These are phyloP conservation scores for Kluyveromyces starmeri DNA, from an alignment of 805 yeast genomes.

Conservation along the genomic window DNA sequence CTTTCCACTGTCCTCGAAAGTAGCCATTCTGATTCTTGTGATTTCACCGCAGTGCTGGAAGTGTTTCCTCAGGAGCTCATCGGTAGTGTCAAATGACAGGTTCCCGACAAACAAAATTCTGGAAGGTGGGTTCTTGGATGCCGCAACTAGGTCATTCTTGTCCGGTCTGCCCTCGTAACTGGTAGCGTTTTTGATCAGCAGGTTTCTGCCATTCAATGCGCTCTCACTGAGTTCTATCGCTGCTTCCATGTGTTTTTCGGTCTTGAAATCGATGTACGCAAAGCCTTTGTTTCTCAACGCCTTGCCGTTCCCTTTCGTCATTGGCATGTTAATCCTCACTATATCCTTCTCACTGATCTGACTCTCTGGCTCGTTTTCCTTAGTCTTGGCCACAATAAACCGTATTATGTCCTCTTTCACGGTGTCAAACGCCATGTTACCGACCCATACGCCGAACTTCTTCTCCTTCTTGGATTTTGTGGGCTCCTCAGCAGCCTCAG, in stretches of 20 bases:
- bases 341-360: slow-evolving; percentile 50
- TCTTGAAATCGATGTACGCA: slow-evolving; percentile 78
- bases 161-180: slow-evolving; percentile 86
- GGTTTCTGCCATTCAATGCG: slow-evolving; percentile 71
- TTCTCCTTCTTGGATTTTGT: slow-evolving; percentile 29
- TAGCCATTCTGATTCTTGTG: slow-evolving; percentile 81
- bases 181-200: slow-evolving; percentile 72
- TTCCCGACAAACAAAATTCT: slow-evolving; percentile 89
- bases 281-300: slow-evolving; percentile 64
- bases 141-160: slow-evolving; percentile 36
- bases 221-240: slow-evolving; percentile 65
- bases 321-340: slow-evolving; percentile 73
- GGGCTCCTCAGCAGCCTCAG: slow-evolving; percentile 21
- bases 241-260: slow-evolving; percentile 47
- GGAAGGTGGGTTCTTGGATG: slow-evolving; percentile 77
- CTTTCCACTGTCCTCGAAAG: slow-evolving; percentile 93
- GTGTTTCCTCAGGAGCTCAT: slow-evolving; percentile 66
- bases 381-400: slow-evolving; percentile 55
- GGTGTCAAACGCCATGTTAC: slow-evolving; percentile 82
- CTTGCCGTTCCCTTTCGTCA: slow-evolving; percentile 43
- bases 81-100: slow-evolving; percentile 83
- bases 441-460: slow-evolving; percentile 84
- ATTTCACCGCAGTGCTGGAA: slow-evolving; percentile 92
- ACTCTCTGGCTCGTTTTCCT: slow-evolving; percentile 29
- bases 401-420: slow-evolving; percentile 60